A percentile compares a stretch with the other conserved stretches of the same genome.
These are phyloP conservation scores for Arachis monticola DNA, from an alignment of 331 rosid species.

Conservation along the genomic window DNA sequence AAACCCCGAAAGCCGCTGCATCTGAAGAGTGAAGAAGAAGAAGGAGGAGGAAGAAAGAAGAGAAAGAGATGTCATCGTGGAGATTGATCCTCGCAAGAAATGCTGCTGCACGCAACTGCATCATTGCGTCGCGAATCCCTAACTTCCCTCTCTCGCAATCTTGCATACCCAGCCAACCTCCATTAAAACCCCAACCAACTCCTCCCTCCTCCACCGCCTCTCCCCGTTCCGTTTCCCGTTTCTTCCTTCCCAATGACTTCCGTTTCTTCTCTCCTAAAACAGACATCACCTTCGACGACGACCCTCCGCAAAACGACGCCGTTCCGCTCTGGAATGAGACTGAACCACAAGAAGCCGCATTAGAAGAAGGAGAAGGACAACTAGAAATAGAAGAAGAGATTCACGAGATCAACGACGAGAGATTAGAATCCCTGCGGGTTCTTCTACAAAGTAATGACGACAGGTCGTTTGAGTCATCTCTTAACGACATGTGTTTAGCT, in stretches of 20 bases:
- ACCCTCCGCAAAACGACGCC: constrained; percentile 3
- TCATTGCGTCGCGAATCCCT: constrained; percentile 33
- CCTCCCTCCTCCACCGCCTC: not conserved
- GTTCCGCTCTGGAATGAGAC: not conserved
- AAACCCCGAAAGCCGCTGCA: not conserved
- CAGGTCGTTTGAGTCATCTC: constrained; percentile 60
- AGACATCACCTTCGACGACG: not conserved
- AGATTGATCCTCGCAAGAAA: constrained; percentile 40
- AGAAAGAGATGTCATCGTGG: constrained; percentile 40
- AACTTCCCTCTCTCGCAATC: constrained; percentile 24
- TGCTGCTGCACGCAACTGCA: constrained; percentile 16
- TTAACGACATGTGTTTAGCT: constrained; percentile 53
- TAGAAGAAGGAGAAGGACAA: not conserved
- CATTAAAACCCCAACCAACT: not conserved
- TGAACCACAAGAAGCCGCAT: constrained; percentile 23
- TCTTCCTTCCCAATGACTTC: not conserved
- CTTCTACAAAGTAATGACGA: constrained; percentile 54
- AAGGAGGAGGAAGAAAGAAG: not conserved
- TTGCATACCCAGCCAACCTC: not conserved
- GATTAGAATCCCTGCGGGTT: constrained; percentile 55
- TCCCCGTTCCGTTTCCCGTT: not conserved
- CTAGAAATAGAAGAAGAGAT: constrained; percentile 30
- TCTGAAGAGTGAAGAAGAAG: not conserved
- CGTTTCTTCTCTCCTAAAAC: constrained; percentile 42
- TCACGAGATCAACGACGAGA: constrained; percentile 53